These are phyloP conservation scores for Botrytis galanthina DNA, from an alignment of 2,329 filamentous ascomycete genomes.

Conservation along the genomic window DNA sequence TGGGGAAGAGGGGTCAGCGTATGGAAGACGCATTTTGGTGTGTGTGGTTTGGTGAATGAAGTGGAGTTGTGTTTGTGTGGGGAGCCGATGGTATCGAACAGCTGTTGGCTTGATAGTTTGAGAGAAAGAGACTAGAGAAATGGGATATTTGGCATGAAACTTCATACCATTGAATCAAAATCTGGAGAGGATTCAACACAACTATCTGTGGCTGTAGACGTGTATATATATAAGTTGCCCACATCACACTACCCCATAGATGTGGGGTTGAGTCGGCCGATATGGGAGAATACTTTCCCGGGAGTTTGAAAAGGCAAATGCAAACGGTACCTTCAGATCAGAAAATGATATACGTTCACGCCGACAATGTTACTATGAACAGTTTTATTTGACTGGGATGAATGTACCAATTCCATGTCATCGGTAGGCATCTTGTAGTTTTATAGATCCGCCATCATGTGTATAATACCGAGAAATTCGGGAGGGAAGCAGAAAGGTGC, in stretches of 20 bases:
- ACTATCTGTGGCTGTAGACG: background rate
- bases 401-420: background rate
- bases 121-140: background rate
- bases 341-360: background rate
- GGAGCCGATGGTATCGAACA: background rate
- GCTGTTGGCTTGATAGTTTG: background rate
- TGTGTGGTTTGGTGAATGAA: background rate
- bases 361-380: background rate
- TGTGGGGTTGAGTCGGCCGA: slow-evolving; percentile 16
- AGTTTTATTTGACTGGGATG: background rate
- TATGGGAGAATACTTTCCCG: slow-evolving; percentile 16
- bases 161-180: slow-evolving; percentile 1
- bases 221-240: background rate
- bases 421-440: background rate
- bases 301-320: background rate
- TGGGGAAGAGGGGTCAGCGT: slow-evolving; percentile 52
- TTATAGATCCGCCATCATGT: background rate
- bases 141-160: background rate
- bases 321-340: background rate
- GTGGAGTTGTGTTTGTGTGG: background rate
- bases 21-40: slow-evolving; percentile 62
- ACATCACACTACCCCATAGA: slow-evolving; percentile 3
- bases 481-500: background rate
- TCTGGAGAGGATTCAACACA: background rate
- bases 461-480: background rate